A percentile compares a stretch with the other conserved stretches of the same genome.
These are phyloP conservation scores for Crithidia thermophila DNA, from an alignment of 208 protist genomes.

Conservation along the genomic window DNA sequence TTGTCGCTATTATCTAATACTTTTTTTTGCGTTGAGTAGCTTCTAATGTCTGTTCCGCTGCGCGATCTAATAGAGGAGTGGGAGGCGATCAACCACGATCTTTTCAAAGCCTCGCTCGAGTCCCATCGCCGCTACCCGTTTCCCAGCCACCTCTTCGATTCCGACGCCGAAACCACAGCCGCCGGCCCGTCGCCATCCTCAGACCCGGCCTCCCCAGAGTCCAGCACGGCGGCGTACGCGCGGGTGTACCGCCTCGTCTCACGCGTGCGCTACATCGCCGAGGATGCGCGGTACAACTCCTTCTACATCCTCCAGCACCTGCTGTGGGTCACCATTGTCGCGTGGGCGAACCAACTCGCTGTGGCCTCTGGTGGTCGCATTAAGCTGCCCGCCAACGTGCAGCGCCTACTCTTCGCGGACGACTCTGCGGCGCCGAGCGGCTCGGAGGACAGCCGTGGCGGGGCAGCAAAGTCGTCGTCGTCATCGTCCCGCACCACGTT, in stretches of 20 bases:
- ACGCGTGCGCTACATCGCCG: constrained; percentile 25
- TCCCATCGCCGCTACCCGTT: constrained; percentile 35
- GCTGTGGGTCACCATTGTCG: constrained; percentile 44
- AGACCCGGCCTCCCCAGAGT: too few relatives aligned
- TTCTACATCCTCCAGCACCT: constrained; percentile 36
- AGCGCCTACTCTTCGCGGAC: too few relatives aligned
- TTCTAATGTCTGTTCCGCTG: constrained; percentile 23
- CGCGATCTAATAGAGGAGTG: constrained; percentile 26
- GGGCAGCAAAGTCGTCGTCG: not conserved
- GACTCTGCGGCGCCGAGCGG: not conserved
- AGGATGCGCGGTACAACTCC: constrained; percentile 37
- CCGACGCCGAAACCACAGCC: not conserved
- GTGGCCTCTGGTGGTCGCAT: constrained; percentile 37
- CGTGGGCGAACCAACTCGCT: constrained; percentile 60
- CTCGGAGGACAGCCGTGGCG: not conserved
- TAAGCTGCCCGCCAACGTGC: constrained; percentile 15
- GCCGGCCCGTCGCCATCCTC: not conserved
- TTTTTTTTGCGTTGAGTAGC: not conserved
- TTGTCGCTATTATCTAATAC: not conserved
- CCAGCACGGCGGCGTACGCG: constrained; percentile 24
- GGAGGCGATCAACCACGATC: constrained; percentile 29
- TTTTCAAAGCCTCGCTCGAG: constrained; percentile 19
- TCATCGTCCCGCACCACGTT: not conserved
- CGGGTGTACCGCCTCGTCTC: constrained; percentile 31
- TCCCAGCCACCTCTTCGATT: not conserved